A percentile compares a stretch with the other conserved stretches of the same genome.
Evolutionary conservation across 495 filamentous ascomycete species (phyloP).

Genomic region (Clavariopsis aquatica): DNA sequence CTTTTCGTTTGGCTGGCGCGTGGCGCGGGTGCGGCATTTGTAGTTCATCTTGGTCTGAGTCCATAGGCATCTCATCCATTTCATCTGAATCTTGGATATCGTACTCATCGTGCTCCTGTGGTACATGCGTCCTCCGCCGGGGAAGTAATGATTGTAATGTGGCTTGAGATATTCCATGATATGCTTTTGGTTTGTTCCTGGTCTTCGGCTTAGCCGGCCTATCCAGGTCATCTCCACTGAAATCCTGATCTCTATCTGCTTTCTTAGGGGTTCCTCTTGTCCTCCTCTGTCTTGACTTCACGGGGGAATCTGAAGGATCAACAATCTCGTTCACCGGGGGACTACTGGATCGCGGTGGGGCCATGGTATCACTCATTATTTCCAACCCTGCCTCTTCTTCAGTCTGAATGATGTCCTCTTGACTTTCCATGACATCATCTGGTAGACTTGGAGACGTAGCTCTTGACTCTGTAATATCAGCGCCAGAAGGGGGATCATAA

Average conservation of each 20-base stretch:
- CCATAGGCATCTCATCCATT: slow-evolving; percentile 29
- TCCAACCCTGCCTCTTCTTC: slow-evolving; percentile 35
- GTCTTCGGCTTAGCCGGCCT: slow-evolving; percentile 8
- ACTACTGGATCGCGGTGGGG: slow-evolving; percentile 55
- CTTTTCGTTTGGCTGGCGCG: slow-evolving; percentile 15
- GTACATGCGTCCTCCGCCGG: slow-evolving; percentile 29
- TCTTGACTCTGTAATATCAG: slow-evolving; percentile 23
- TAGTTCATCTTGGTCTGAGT: slow-evolving; percentile 47
- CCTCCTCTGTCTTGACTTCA: slow-evolving; percentile 11
- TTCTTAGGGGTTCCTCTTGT: slow-evolving; percentile 1
- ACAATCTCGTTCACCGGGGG: slow-evolving; percentile 15
- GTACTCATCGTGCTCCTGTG: slow-evolving; percentile 34
- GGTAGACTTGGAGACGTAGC: slow-evolving; percentile 30
- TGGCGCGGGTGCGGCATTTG: slow-evolving; percentile 21
- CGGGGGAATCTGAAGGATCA: slow-evolving; percentile 16
- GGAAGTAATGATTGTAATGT: slow-evolving; percentile 46
- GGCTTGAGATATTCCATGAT: slow-evolving; percentile 41
- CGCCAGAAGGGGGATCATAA: slow-evolving; percentile 20
- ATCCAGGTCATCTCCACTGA: slow-evolving; percentile 5
- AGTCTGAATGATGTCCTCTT: slow-evolving; percentile 30
- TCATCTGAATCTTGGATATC: slow-evolving; percentile 41
- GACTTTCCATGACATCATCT: slow-evolving; percentile 31
- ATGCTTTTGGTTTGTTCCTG: slow-evolving; percentile 30
- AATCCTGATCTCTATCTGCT: neutral
- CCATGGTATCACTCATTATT: slow-evolving; percentile 54